phyloP scores from a whole-genome alignment of 371 early-diverging fungal genomes.

The Chytridium lagenaria region DNA sequence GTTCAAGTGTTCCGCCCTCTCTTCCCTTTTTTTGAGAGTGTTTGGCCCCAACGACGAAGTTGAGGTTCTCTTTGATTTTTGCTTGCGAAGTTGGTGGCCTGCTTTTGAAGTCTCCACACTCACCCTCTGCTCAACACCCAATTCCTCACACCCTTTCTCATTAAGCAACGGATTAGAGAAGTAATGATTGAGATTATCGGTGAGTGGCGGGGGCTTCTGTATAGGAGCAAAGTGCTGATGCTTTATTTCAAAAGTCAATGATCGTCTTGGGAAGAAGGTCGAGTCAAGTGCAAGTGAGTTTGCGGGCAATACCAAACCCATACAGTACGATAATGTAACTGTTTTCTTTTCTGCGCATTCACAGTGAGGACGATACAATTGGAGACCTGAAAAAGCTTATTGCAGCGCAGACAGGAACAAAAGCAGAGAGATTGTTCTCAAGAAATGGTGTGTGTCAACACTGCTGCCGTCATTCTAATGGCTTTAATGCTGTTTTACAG shows the following conservation, averaged over 20 bases:
- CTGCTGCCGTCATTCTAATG: not conserved
- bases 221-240: not conserved
- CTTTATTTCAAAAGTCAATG: conserved; percentile 53
- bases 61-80: not conserved
- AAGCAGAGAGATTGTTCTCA: conserved; percentile 86
- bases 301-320: not conserved
- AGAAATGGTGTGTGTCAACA: conserved; percentile 71
- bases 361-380: conserved; percentile 84
- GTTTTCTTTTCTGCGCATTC: conserved; percentile 1
- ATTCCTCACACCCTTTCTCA: no score
- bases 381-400: conserved; percentile 91
- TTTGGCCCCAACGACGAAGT: not conserved
- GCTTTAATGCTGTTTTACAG: conserved; percentile 29
- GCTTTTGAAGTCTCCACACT: no score
- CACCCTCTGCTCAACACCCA: no score
- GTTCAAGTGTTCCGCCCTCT: not conserved
- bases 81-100: no score
- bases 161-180: conserved; percentile 10
- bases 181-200: conserved; percentile 34
- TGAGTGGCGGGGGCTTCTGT: not conserved
- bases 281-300: conserved; percentile 87
- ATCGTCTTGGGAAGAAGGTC: conserved; percentile 94
- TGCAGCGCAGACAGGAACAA: conserved; percentile 93
- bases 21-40: not conserved
- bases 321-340: not conserved